Evolutionary conservation across 2,329 filamentous ascomycete genomes (phyloP).

Genomic region (Botrytis pseudocinerea): DNA sequence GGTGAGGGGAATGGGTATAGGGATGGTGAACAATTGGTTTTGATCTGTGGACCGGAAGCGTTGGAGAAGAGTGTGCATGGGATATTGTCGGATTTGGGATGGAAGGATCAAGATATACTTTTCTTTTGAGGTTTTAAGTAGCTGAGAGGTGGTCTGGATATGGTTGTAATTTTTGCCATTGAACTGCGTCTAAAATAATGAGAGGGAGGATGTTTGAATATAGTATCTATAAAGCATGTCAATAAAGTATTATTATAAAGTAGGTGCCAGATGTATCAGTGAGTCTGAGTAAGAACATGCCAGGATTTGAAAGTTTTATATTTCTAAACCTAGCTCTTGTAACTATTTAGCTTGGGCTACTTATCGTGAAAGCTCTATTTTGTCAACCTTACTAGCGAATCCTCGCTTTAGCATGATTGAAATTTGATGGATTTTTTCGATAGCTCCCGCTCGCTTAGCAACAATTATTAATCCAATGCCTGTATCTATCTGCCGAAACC

Average conservation of each 20-base stretch:
- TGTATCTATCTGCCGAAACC: slow-evolving; percentile 53
- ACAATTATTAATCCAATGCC: not conserved
- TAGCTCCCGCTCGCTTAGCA: not conserved
- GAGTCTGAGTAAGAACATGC: not conserved
- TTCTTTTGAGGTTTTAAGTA: slow-evolving; percentile 62
- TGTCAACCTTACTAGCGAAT: not conserved
- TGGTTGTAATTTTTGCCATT: not conserved
- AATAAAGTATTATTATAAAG: not conserved
- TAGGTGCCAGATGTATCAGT: not conserved
- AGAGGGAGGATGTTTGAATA: not conserved
- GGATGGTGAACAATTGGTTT: slow-evolving; percentile 56
- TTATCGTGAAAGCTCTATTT: not conserved
- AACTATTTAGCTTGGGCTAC: not conserved
- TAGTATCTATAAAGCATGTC: not conserved
- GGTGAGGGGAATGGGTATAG: not conserved
- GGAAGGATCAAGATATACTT: slow-evolving; percentile 69
- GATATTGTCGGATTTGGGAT: slow-evolving; percentile 62
- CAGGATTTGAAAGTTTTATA: not conserved
- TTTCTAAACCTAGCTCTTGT: not conserved
- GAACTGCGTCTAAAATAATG: not conserved
- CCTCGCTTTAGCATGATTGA: not conserved
- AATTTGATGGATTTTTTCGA: not conserved
- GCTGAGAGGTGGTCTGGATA: not conserved
- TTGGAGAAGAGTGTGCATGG: slow-evolving; percentile 68
- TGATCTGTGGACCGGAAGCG: slow-evolving; percentile 77